A percentile compares a stretch with the other conserved stretches of the same genome.
These are phyloP conservation scores for Talaromyces sp. DNA, from an alignment of 2,329 filamentous ascomycete genomes.

Conservation along the genomic window DNA sequence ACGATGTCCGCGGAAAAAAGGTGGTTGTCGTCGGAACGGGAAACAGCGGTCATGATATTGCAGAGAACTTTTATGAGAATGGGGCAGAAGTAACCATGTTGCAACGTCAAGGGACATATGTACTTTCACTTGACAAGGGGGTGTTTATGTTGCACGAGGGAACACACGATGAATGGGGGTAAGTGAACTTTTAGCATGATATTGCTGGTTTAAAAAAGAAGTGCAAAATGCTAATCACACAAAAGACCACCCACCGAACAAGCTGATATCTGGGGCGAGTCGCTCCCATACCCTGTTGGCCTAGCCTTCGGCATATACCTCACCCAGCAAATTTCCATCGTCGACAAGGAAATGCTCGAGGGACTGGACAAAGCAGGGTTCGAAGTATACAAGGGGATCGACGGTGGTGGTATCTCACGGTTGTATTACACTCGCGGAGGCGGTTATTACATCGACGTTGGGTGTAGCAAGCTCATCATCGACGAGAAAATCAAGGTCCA, in stretches of 20 bases:
- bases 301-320: conserved; percentile 40
- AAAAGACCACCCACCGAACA: conserved; percentile 45
- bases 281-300: conserved; percentile 43
- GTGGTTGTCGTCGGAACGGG: conserved; percentile 47
- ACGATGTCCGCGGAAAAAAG: conserved; percentile 37
- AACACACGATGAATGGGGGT: conserved; percentile 38
- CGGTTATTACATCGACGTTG: conserved; percentile 57
- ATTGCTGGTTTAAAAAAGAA: too few relatives aligned
- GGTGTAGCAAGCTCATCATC: conserved; percentile 48
- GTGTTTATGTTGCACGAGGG: conserved; percentile 42
- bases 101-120: conserved; percentile 48
- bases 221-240: neutral
- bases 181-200: neutral
- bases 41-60: conserved; percentile 48
- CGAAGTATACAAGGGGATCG: conserved; percentile 32
- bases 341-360: conserved; percentile 40
- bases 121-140: conserved; percentile 42
- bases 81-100: conserved; percentile 50
- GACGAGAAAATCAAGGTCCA: conserved; percentile 58
- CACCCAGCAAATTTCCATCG: conserved; percentile 36
- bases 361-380: conserved; percentile 46
- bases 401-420: conserved; percentile 37
- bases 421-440: conserved; percentile 47
- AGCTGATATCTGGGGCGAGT: conserved; percentile 45
- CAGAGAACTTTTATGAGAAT: conserved; percentile 46